These are phyloP conservation scores for Hyphopichia burtonii DNA, from an alignment of 1,139 yeast genomes.

Conservation along the genomic window DNA sequence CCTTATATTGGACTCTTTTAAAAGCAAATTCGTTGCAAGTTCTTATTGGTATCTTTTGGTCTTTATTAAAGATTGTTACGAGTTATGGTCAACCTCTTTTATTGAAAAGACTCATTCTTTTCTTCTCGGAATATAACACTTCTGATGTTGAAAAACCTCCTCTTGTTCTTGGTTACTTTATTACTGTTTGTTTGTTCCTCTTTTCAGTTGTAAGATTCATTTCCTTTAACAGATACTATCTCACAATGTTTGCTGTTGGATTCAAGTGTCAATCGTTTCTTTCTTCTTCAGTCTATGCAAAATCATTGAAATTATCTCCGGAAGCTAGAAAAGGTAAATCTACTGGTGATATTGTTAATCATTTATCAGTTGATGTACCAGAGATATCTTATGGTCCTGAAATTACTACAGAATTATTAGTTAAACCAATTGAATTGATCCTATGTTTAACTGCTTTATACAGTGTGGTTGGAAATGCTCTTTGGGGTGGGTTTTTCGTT, in stretches of 20 bases:
- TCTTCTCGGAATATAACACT: conserved; percentile 15
- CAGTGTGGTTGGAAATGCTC: conserved; percentile 31
- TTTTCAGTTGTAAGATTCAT: conserved; percentile 24
- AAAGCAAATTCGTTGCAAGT: conserved; percentile 5
- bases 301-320: conserved; percentile 36
- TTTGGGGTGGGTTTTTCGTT: conserved; percentile 35
- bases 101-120: conserved; percentile 29
- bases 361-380: conserved; percentile 37
- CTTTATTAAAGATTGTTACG: conserved; percentile 19
- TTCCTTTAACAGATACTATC: conserved; percentile 24
- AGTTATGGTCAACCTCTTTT: conserved; percentile 30
- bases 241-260: conserved; percentile 17
- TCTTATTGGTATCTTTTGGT: conserved; percentile 12
- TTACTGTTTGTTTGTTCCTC: conserved; percentile 28
- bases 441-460: conserved; percentile 28
- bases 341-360: conserved; percentile 41
- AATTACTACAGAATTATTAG: conserved; percentile 23
- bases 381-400: conserved; percentile 22
- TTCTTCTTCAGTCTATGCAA: conserved; percentile 30
- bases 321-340: conserved; percentile 37
- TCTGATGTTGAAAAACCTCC: conserved; percentile 19
- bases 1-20: conserved; percentile 9
- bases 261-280: conserved; percentile 22
- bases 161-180: conserved; percentile 27
- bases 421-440: conserved; percentile 30